These are phyloP conservation scores for Rhynchospora pubera DNA, from an alignment of 176 grass and related monocot genomes.

Conservation along the genomic window DNA sequence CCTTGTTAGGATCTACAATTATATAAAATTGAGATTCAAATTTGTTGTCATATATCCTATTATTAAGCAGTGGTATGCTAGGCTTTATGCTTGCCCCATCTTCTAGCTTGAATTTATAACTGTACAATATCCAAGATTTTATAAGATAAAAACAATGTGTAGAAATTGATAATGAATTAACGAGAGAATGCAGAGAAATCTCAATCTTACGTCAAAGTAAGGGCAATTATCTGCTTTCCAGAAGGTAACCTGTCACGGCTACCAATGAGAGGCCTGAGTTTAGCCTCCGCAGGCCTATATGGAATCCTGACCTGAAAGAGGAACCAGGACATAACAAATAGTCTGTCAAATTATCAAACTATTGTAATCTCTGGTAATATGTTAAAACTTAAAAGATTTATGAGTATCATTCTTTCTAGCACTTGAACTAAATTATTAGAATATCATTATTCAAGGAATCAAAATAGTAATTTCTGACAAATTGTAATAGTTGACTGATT, in stretches of 20 bases:
- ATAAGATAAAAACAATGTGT: not conserved
- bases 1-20: conserved; percentile 97
- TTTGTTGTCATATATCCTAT: conserved; percentile 96
- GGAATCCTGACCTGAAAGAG: conserved; percentile 55
- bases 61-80: conserved; percentile 73
- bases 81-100: conserved; percentile 82
- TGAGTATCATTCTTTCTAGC: not conserved
- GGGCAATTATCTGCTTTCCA: conserved; percentile 90
- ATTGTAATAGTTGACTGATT: not conserved
- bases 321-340: conserved; percentile 13
- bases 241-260: conserved; percentile 89
- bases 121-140: conserved; percentile 22
- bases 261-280: conserved; percentile 56
- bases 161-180: conserved; percentile 16
- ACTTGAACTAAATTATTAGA: not conserved
- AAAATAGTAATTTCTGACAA: not conserved
- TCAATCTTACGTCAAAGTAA: conserved; percentile 75
- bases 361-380: not conserved
- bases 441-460: not conserved
- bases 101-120: conserved; percentile 96
- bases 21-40: conserved; percentile 95
- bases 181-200: conserved; percentile 22
- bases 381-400: not conserved
- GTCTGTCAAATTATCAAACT: not conserved
- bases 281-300: conserved; percentile 77